These are phyloP conservation scores for Monilinia laxa DNA, from an alignment of 2,329 filamentous ascomycete genomes.

Conservation along the genomic window DNA sequence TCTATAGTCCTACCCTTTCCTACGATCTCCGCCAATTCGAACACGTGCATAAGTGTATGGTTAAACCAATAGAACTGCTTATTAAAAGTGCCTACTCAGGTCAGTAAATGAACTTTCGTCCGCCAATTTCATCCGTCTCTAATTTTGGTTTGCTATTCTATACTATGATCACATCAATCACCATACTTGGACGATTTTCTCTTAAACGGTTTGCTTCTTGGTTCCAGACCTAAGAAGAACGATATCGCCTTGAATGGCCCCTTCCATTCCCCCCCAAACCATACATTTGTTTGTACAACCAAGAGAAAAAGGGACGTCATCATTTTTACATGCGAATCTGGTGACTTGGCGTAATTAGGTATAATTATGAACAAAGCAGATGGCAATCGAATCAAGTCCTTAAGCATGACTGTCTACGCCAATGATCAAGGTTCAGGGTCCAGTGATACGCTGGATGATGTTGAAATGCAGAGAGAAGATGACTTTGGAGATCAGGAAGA, in stretches of 20 bases:
- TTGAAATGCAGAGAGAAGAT: constrained; percentile 37
- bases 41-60: not conserved
- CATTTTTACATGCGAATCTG: not conserved
- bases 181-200: not conserved
- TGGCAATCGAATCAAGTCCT: not conserved
- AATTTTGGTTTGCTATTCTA: not conserved
- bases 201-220: not conserved
- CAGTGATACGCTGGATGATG: constrained; percentile 30
- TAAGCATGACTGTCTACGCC: constrained; percentile 29
- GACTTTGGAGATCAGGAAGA: constrained; percentile 29
- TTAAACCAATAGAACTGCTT: too few species aligned
- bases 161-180: not conserved
- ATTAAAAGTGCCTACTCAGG: too few species aligned
- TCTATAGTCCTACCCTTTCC: too few species aligned
- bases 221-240: not conserved
- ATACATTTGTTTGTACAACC: not conserved
- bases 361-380: constrained; percentile 1
- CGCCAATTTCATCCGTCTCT: not conserved
- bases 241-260: not conserved
- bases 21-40: too few species aligned
- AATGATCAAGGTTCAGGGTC: constrained; percentile 20
- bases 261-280: not conserved
- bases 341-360: not conserved
- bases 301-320: not conserved
- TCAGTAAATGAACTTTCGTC: too few species aligned